Evolutionary conservation across 176 grass and related monocot genomes (phyloP).

Genomic region (Chrysopogon serrulatus): DNA sequence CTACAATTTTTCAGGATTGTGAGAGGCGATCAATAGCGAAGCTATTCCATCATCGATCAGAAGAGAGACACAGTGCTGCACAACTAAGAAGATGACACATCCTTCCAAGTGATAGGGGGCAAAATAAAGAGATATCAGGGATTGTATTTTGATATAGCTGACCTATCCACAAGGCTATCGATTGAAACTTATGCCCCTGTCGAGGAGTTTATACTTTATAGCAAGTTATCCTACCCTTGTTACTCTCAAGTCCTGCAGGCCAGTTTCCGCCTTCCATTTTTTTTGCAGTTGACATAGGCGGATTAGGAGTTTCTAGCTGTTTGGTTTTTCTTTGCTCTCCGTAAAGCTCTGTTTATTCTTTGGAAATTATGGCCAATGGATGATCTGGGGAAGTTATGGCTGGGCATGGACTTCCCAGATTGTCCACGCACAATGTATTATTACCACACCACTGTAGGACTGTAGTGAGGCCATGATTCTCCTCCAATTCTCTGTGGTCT

Average conservation of each 20-base stretch:
- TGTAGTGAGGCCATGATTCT: conserved; percentile 4
- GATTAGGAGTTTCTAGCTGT: conserved; percentile 27
- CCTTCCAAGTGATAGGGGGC: conserved; percentile 20
- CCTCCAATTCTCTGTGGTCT: conserved; percentile 25
- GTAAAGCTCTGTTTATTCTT: conserved; percentile 43
- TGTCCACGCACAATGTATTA: conserved; percentile 4
- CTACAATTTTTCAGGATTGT: conserved; percentile 60
- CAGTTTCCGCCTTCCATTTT: conserved; percentile 23
- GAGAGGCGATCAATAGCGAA: conserved; percentile 95
- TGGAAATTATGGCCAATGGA: background rate
- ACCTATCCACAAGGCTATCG: background rate
- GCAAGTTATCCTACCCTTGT: conserved; percentile 12
- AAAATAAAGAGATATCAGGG: conserved; percentile 1
- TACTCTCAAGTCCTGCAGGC: conserved; percentile 1
- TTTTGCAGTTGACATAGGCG: conserved; percentile 36
- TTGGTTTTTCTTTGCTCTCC: conserved; percentile 24
- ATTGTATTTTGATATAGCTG: conserved; percentile 19
- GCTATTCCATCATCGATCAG: conserved; percentile 94
- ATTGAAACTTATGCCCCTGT: conserved; percentile 10
- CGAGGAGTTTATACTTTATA: background rate
- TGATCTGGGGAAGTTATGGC: conserved; percentile 6
- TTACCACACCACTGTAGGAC: conserved; percentile 19
- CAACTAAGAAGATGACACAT: conserved; percentile 58
- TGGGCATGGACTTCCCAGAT: background rate
- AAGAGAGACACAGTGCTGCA: conserved; percentile 69